phyloP scores from a whole-genome alignment of 2,329 filamentous ascomycete species.

The Emericellopsis cladophorae region DNA sequence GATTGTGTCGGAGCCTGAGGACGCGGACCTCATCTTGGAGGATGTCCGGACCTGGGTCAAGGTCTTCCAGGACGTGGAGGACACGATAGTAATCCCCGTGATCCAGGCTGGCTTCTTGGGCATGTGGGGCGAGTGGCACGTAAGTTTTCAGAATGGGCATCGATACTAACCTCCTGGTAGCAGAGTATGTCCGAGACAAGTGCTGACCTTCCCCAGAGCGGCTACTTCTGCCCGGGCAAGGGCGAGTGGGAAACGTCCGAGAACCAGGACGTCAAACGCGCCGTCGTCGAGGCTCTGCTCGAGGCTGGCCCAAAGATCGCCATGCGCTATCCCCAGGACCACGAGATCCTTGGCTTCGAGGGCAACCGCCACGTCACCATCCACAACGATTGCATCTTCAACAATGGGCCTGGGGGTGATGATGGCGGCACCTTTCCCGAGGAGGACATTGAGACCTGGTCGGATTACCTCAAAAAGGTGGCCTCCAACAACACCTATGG shows the following conservation, averaged over 20 bases:
- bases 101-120: conserved; percentile 8
- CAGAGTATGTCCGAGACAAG: not conserved
- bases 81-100: conserved; percentile 5
- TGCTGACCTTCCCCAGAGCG: conserved; percentile 1
- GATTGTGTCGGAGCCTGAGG: conserved; percentile 3
- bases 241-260: conserved; percentile 1
- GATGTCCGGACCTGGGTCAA: conserved; percentile 4
- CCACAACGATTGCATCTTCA: conserved; percentile 17
- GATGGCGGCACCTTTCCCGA: conserved; percentile 6
- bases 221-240: conserved; percentile 3
- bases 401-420: conserved; percentile 12
- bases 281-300: conserved; percentile 3
- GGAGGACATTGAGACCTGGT: conserved; percentile 5
- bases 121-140: conserved; percentile 8
- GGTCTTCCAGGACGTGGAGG: conserved; percentile 4
- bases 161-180: not conserved
- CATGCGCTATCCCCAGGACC: conserved; percentile 6
- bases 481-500: conserved; percentile 6
- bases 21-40: conserved; percentile 1
- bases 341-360: conserved; percentile 3
- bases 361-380: conserved; percentile 13
- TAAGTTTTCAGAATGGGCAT: not conserved
- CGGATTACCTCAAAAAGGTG: conserved; percentile 5
- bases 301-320: conserved; percentile 5
- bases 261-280: conserved; percentile 3